Evolutionary conservation across 2,329 filamentous ascomycete genomes (phyloP), one percentile per base, ranked within the genome.

Genomic region (Amauroascus niger): DNA sequence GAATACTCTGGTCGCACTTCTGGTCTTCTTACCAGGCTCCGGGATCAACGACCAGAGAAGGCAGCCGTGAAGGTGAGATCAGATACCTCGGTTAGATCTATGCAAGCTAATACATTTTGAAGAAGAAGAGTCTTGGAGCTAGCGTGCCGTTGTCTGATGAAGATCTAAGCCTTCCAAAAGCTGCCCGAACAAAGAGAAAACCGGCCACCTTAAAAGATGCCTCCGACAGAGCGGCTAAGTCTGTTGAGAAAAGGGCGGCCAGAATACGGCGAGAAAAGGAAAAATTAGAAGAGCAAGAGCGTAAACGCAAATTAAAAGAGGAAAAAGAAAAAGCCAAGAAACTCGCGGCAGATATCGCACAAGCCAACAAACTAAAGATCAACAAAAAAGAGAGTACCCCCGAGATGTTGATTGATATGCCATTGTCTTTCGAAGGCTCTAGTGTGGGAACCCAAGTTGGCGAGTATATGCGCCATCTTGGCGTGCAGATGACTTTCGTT

Each of bases 331-430:
- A 71, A 6, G 81, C 88, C 59, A 87, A 84, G 61, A 78, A 83
- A 58, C 73, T 74, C 2, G 80, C 79, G 9, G 79, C 80, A 6
- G 84, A 87, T 6, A 69, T 90, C 20, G 80, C 81, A 2, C 82
- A 87, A 58, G 85, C 82, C 40, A 91, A 91, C 68, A 88, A 84
- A 62, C 70, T 83, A 8, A 81, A 81, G 49, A 81, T 80, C 0
- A 82, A 88, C 69, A 88, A 87, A 69, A 88, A 87, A 60, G 71
- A 82, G 0, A 85, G 86, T 0, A 79, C 82, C 0, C 78, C 78
- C 0, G 86, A 93, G 66, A 91, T 93, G 86, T 83, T 91, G 49
- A 76, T 88, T 1, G 80, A 87, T 60, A 71, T 91, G 22, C 79
- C 86, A 0, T 68, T 70, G 0, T 76, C 75, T 1, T 69, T 91